Conservation (phyloP, 2,329 filamentous ascomycete species). For the Dactylellina sp. region DNA sequence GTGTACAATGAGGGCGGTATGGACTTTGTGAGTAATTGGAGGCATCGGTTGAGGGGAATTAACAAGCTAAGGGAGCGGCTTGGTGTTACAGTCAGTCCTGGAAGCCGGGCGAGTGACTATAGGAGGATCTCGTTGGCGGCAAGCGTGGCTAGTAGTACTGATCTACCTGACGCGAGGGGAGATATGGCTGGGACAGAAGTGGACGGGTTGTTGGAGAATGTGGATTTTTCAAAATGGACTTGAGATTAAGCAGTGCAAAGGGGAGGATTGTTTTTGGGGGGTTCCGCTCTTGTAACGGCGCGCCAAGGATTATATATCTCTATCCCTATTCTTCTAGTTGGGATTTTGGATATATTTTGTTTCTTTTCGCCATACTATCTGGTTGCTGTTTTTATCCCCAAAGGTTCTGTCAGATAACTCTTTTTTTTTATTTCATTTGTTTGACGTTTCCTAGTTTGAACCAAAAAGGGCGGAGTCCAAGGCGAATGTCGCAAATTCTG, state of each 20-base stretch:
- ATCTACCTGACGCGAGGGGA: conserved; percentile 31
- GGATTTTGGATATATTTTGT: conserved; percentile 46
- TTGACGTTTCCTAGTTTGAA: conserved; percentile 7
- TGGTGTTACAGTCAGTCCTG: conserved; percentile 48
- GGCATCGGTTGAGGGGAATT: conserved; percentile 85
- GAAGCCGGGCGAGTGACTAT: conserved; percentile 53
- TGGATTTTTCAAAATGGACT: conserved; percentile 58
- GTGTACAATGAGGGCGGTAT: conserved; percentile 68
- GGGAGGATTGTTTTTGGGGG: too few relatives aligned
- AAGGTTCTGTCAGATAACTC: conserved; percentile 20
- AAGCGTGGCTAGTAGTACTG: conserved; percentile 44
- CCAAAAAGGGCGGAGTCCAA: conserved; percentile 26
- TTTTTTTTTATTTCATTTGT: conserved; percentile 44
- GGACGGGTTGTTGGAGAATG: conserved; percentile 56
- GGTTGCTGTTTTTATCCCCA: conserved; percentile 4
- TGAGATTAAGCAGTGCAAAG: conserved; percentile 28
- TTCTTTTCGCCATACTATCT: conserved; percentile 10
- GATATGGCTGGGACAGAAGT: conserved; percentile 27
- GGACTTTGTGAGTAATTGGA: conserved; percentile 73
- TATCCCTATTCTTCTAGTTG: too few relatives aligned
- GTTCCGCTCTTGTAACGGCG: too few relatives aligned
- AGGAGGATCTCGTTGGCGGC: conserved; percentile 57
- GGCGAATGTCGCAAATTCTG: conserved; percentile 24
- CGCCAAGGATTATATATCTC: too few relatives aligned
- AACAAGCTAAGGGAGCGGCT: conserved; percentile 80